A percentile compares a stretch with the other conserved stretches of the same genome.
phyloP scores from a whole-genome alignment of 768 basidiomycete species.

The Trametes coccinea region DNA sequence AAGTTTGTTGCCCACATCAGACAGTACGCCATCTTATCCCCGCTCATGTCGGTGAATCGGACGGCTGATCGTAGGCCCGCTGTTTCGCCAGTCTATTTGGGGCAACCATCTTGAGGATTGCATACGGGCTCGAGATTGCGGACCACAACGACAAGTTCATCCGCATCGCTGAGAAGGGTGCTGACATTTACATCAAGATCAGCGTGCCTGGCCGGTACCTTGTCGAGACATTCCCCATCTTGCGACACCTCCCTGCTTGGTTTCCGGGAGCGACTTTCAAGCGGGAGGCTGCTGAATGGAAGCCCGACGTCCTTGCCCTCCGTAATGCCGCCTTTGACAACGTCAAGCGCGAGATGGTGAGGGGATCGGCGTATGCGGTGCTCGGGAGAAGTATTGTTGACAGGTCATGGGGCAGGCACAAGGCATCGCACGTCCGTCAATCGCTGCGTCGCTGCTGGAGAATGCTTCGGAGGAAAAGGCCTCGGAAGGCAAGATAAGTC shows the following conservation, averaged over 20 bases:
- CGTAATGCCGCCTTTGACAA: not conserved
- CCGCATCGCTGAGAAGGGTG: constrained; percentile 26
- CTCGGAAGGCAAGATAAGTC: not conserved
- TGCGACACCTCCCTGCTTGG: constrained; percentile 22
- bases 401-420: not conserved
- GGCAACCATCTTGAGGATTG: constrained; percentile 26
- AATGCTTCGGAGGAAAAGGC: not conserved
- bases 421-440: constrained; percentile 13
- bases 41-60: not conserved
- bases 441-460: constrained; percentile 6
- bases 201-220: constrained; percentile 28
- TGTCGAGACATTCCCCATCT: constrained; percentile 34
- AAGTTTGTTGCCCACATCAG: constrained; percentile 9
- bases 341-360: constrained; percentile 5
- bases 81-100: not conserved
- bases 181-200: constrained; percentile 29
- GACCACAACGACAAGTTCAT: constrained; percentile 31
- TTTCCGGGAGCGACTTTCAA: constrained; percentile 23
- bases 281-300: not conserved
- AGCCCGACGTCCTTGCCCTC: not conserved
- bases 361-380: not conserved
- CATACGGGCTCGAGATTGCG: constrained; percentile 32
- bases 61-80: not conserved
- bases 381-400: not conserved
- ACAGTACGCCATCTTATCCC: not conserved